A percentile compares a stretch with the other conserved stretches of the same genome.
These are phyloP conservation scores for Calendula officinalis DNA, from an alignment of 129 eudicot species.

Conservation along the genomic window DNA sequence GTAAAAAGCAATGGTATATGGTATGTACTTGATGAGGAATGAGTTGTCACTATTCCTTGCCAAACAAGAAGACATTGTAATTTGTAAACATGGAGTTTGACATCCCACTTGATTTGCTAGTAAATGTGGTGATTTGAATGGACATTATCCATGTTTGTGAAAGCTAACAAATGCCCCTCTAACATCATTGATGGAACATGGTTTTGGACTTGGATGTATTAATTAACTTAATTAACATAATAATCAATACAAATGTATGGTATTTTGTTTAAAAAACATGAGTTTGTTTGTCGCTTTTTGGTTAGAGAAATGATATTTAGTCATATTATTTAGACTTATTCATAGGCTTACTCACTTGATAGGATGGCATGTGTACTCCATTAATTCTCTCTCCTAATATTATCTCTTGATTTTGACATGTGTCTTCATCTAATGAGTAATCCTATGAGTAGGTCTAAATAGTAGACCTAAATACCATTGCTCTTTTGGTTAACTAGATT, in stretches of 20 bases:
- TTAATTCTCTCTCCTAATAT: no score
- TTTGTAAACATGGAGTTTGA: constrained; percentile 35
- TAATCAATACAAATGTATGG: not conserved
- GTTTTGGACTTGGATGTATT: not conserved
- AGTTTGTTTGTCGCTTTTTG: not conserved
- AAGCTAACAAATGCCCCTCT: constrained; percentile 16
- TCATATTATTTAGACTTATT: no score
- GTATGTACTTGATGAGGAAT: constrained; percentile 29
- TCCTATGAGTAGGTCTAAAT: no score
- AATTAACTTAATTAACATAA: not conserved
- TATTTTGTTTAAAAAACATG: constrained; percentile 5
- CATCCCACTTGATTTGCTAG: constrained; percentile 31
- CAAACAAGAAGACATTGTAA: constrained; percentile 37
- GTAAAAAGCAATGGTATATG: constrained; percentile 19
- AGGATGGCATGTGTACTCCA: no score
- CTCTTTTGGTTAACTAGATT: no score
- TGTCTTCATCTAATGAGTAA: no score
- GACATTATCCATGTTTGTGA: constrained; percentile 36
- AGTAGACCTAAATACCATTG: no score
- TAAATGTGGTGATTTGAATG: constrained; percentile 31
- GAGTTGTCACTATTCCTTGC: constrained; percentile 44
- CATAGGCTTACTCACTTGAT: no score
- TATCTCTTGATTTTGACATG: no score
- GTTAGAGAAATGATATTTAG: not conserved
- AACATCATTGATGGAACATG: constrained; percentile 22